phyloP scores from a whole-genome alignment of 1,139 yeast species.

The Debaryomyces sp. region DNA sequence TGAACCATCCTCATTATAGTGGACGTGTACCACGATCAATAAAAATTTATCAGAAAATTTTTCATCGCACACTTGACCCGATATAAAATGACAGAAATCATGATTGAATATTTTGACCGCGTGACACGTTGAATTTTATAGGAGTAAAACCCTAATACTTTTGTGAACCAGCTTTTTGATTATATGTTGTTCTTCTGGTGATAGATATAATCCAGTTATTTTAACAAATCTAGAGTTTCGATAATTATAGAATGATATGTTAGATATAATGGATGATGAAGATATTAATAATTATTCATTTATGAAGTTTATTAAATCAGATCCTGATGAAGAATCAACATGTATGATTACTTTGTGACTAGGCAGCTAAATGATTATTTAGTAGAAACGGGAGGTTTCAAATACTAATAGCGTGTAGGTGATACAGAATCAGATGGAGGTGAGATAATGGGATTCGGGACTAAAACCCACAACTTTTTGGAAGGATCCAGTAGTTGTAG shows the following conservation, averaged over 20 bases:
- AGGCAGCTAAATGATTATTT: conserved; percentile 7
- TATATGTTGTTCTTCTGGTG: neutral
- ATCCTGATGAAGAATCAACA: conserved; percentile 3
- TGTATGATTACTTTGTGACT: conserved; percentile 2
- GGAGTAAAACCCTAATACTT: conserved; percentile 1
- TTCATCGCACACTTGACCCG: neutral
- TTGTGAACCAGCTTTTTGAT: neutral
- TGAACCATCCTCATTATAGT: neutral
- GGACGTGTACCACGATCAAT: conserved; percentile 4
- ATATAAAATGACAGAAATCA: neutral
- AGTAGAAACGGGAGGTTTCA: neutral
- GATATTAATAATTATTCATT: conserved; percentile 3
- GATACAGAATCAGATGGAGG: neutral
- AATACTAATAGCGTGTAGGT: conserved; percentile 2
- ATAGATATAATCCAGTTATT: neutral
- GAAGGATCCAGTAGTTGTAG: neutral
- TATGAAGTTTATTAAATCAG: conserved; percentile 5
- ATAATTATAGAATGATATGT: neutral
- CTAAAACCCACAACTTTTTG: neutral
- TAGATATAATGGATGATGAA: neutral
- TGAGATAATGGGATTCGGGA: neutral
- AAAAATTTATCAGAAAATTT: neutral
- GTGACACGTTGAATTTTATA: neutral
- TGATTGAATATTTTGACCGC: neutral
- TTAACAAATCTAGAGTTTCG: neutral